Conservation (phyloP, 2,329 filamentous ascomycete species). For the Teratosphaeria epicoccoides region DNA sequence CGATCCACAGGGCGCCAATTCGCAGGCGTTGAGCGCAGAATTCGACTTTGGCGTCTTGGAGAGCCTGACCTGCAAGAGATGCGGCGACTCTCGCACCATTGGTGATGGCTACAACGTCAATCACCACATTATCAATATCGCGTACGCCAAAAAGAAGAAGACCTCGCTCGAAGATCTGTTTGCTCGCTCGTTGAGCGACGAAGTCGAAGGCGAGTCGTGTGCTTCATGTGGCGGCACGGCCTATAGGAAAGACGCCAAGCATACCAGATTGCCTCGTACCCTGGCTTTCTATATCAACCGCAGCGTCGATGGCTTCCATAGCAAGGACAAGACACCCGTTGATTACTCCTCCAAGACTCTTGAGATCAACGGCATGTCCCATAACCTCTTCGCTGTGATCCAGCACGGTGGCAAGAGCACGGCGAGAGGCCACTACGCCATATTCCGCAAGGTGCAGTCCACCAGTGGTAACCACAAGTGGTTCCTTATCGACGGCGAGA, state of each 20-base stretch:
- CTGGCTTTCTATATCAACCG: not conserved
- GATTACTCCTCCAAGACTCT: not conserved
- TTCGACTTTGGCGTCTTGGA: not conserved
- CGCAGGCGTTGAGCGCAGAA: not conserved
- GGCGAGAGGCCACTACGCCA: conserved; percentile 9
- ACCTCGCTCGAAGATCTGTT: not conserved
- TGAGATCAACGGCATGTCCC: not conserved
- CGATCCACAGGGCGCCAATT: not conserved
- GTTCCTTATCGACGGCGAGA: conserved; percentile 4
- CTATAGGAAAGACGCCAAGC: not conserved
- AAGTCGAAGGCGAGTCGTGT: not conserved
- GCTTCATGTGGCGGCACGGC: not conserved
- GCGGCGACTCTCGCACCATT: not conserved
- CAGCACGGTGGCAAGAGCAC: not conserved
- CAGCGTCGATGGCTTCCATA: not conserved
- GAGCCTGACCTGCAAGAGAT: not conserved
- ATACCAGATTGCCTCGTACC: not conserved
- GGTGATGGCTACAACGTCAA: not conserved
- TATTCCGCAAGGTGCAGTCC: conserved; percentile 2
- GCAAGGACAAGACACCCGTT: not conserved
- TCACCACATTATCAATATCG: not conserved
- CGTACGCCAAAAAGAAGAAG: not conserved
- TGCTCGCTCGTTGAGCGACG: not conserved
- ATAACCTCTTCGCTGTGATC: not conserved
- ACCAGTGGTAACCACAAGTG: conserved; percentile 2